Base-by-base conservation (phyloP, 306 rosid genomes). In the Lathyrus sativus region DNA sequence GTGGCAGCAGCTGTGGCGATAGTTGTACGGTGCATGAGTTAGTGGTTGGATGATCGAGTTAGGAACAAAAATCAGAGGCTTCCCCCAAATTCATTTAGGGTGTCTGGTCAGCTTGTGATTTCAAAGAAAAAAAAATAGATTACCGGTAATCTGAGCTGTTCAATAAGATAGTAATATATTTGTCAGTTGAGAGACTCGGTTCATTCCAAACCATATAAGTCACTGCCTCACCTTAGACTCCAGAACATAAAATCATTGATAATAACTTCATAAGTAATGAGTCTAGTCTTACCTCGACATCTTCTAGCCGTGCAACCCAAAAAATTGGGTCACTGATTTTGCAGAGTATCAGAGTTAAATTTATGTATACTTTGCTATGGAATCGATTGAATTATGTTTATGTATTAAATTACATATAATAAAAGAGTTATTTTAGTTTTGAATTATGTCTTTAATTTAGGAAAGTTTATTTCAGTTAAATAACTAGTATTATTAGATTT, bases 361-460 rank as follows among this genome's bases (percentile, higher is more conserved):
- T 24, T 24, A 53, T n/a, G 35, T 79, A 55, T 28, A 29, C 26
- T 61, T 45, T 28, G 29, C 12, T 39, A 56, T 58, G 12, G 69
- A 74, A 66, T 75, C 66, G 38, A 66, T 71, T 80, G 54, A 68
- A 55, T 24, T 10, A 43, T 46, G 55, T 9, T 45, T 38, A 41
- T 29, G 58, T 18, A 49, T 67, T 19, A 1, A 38, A 19, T 19
- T 60, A 57, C 3, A 3, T 53, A 26, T 58, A 26, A 55, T 37
- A 56, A 64, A 22, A 22, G 56, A 14, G 26, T 17, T 62, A 31
- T 45, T 63, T 51, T 22, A 39, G 11, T 45, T 70, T 54, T 24
- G 22, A 63, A 43, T 37, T 15, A n/a, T 70, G 33, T 45, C 57
- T 49, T 24, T 33, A 55, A 44, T 31, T 61, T 18, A 13, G 71